A percentile compares a stretch with the other conserved stretches of the same genome.
Evolutionary conservation across 345 rosid genomes (phyloP).

Genomic region (Eucalyptus regnans): DNA sequence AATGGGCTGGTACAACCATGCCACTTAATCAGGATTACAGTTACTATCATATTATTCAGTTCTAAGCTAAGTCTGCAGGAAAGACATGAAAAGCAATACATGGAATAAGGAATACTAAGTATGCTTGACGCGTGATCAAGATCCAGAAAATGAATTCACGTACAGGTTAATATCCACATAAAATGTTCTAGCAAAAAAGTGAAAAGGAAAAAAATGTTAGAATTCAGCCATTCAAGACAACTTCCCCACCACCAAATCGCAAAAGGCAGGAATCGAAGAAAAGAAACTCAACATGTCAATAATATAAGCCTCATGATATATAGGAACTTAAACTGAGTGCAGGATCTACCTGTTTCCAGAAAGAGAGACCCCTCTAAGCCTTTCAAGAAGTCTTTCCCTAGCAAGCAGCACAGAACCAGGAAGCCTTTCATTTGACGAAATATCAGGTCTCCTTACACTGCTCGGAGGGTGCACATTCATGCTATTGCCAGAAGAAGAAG

Average conservation of each 20-base stretch:
- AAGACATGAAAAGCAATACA: background rate
- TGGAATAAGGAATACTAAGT: background rate
- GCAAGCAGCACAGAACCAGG: conserved; percentile 93
- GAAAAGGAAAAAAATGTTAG: background rate
- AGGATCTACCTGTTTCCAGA: conserved; percentile 43
- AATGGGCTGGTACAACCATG: background rate
- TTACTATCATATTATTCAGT: background rate
- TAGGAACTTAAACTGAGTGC: background rate
- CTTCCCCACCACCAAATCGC: background rate
- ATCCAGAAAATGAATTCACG: background rate
- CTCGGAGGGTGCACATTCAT: conserved; percentile 16
- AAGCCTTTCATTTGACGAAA: conserved; percentile 53
- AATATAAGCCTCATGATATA: background rate
- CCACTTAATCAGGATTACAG: background rate
- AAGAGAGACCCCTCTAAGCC: conserved; percentile 68
- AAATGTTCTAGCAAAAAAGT: background rate
- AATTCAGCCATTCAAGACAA: background rate
- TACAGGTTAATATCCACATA: background rate
- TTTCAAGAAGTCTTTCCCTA: conserved; percentile 83
- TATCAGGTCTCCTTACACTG: conserved; percentile 19
- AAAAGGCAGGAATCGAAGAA: background rate
- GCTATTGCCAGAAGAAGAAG: conserved; percentile 19
- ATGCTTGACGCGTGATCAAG: background rate
- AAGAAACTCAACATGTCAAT: background rate
- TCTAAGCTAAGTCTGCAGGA: background rate